phyloP scores from a whole-genome alignment of 768 basidiomycete species.

The Boletellus emodensis region DNA sequence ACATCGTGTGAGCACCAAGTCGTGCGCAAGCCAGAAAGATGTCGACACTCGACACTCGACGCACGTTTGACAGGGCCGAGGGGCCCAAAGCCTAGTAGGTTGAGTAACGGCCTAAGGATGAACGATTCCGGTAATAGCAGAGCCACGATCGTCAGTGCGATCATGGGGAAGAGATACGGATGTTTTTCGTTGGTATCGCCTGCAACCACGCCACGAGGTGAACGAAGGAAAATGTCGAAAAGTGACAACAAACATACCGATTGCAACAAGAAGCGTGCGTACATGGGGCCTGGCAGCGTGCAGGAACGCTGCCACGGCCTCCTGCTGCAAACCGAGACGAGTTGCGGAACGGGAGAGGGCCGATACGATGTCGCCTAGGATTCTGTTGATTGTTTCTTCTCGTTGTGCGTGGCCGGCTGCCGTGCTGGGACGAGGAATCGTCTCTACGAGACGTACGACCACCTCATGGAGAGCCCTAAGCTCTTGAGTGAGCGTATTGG shows the following conservation, averaged over 20 bases:
- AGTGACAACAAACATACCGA: background rate
- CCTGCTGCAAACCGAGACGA: background rate
- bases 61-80: background rate
- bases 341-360: background rate
- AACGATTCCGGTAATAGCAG: background rate
- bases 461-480: too few species aligned
- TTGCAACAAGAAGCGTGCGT: background rate
- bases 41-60: background rate
- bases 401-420: too few species aligned
- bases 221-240: too few species aligned
- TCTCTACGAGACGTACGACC: too few species aligned
- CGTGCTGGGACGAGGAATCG: too few species aligned
- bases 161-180: background rate
- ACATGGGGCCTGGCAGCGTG: background rate
- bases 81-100: background rate
- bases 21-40: too few species aligned
- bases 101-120: background rate
- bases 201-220: background rate
- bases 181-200: background rate
- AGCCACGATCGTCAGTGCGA: background rate
- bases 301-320: background rate
- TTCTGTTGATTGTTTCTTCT: too few species aligned
- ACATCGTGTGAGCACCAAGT: too few species aligned
- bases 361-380: background rate
- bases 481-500: too few species aligned